Conservation (phyloP, 306 rosid genomes). For the Lathyrus tuberosus region DNA sequence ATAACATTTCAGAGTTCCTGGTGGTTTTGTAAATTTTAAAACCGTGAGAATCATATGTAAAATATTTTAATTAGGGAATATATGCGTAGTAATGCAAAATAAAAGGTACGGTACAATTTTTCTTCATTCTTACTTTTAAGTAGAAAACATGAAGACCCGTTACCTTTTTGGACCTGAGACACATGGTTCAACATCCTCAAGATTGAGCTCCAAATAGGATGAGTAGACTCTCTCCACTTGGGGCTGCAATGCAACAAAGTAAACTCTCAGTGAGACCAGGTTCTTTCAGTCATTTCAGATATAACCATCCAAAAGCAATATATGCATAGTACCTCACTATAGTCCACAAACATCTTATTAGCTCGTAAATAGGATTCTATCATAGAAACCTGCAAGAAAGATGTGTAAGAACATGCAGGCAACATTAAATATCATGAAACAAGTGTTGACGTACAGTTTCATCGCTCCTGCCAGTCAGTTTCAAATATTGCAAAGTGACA, state of each 20-base stretch:
- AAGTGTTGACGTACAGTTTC: conserved; percentile 65
- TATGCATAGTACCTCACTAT: conserved; percentile 60
- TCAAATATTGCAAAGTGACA: conserved; percentile 89
- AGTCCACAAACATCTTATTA: conserved; percentile 90
- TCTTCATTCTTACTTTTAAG: not conserved
- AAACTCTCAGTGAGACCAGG: conserved; percentile 42
- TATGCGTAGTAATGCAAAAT: conserved; percentile 18
- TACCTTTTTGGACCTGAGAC: conserved; percentile 98
- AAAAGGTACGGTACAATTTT: not conserved
- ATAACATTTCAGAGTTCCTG: conserved; percentile 20
- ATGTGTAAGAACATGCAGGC: conserved; percentile 48
- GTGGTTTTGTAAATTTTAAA: conserved; percentile 4
- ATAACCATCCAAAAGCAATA: conserved; percentile 4
- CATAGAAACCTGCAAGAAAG: conserved; percentile 65
- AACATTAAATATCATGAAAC: conserved; percentile 14
- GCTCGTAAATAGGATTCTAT: conserved; percentile 84
- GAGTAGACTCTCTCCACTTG: conserved; percentile 82
- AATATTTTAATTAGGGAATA: conserved; percentile 7
- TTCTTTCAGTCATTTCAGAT: conserved; percentile 7
- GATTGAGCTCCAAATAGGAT: conserved; percentile 73
- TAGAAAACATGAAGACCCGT: conserved; percentile 32
- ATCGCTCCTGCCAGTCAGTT: conserved; percentile 85
- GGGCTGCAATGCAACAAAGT: conserved; percentile 64
- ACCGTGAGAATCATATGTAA: conserved; percentile 4
- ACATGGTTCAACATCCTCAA: conserved; percentile 86